Conservation (phyloP, 2,329 filamentous ascomycete species). For the Neofusicoccum sp. region DNA sequence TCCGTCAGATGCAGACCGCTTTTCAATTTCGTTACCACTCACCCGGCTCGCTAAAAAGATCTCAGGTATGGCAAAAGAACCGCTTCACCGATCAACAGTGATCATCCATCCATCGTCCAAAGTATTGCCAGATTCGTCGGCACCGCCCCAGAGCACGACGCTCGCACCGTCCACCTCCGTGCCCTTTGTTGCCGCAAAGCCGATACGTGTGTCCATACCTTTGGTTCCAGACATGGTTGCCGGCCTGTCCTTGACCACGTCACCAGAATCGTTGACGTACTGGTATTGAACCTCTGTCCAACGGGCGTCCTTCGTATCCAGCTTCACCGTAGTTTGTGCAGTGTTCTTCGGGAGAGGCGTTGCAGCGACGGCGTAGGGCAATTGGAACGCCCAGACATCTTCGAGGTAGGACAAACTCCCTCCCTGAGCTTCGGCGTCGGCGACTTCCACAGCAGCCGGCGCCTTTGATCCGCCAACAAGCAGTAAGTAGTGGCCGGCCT, state of each 20-base stretch:
- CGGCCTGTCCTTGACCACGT: constrained; percentile 42
- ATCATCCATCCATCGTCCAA: constrained; percentile 44
- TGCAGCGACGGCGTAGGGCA: constrained; percentile 47
- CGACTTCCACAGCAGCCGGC: background rate
- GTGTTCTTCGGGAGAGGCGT: constrained; percentile 52
- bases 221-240: constrained; percentile 35
- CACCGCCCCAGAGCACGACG: constrained; percentile 55
- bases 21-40: constrained; percentile 9
- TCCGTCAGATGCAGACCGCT: background rate
- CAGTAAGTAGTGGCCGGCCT: constrained; percentile 53
- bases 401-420: constrained; percentile 23
- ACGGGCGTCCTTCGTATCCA: constrained; percentile 47
- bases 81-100: constrained; percentile 28
- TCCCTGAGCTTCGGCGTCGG: constrained; percentile 12
- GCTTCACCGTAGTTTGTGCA: constrained; percentile 45
- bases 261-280: constrained; percentile 43
- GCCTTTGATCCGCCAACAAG: constrained; percentile 48
- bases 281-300: constrained; percentile 54
- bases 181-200: constrained; percentile 39
- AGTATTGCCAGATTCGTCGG: constrained; percentile 42
- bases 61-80: background rate
- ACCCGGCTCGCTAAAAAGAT: background rate
- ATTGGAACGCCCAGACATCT: constrained; percentile 55
- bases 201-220: constrained; percentile 42
- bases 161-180: constrained; percentile 48